Percentiles rank a stretch among this genome's conserved stretches.
Evolutionary conservation across 164 flowering plant species (phyloP).

Genomic region (Macadamia integrifolia): DNA sequence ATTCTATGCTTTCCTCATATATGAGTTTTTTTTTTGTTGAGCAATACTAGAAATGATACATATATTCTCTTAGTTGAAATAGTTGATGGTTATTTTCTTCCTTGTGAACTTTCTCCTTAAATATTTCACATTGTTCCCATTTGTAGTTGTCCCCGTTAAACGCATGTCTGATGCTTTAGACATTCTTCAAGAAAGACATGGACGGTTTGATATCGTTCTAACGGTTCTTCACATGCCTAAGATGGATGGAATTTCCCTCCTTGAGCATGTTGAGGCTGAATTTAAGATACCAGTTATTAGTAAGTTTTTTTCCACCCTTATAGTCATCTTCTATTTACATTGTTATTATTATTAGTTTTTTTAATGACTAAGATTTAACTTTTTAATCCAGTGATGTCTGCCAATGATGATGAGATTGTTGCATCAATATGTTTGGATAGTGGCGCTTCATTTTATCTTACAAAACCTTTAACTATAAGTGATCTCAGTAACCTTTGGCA

Average conservation of each 20-base stretch:
- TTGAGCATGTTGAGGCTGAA: constrained; percentile 2
- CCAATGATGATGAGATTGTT: constrained; percentile 6
- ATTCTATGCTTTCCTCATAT: no score
- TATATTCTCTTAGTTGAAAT: no score
- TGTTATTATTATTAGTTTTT: no score
- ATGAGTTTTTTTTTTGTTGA: background rate
- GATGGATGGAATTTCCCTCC: constrained; percentile 16
- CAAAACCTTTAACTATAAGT: constrained; percentile 13
- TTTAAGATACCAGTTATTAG: constrained; percentile 11
- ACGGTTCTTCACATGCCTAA: constrained; percentile 16
- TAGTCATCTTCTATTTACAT: no score
- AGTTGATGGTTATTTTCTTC: no score
- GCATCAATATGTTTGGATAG: constrained; percentile 4
- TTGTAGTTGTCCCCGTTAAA: constrained; percentile 5
- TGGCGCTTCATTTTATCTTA: constrained; percentile 13
- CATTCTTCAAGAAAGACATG: constrained; percentile 8
- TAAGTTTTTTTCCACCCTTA: constrained; percentile 5
- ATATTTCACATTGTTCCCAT: background rate
- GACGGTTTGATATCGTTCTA: constrained; percentile 17
- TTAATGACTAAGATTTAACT: background rate
- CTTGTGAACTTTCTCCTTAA: no score
- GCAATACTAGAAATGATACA: background rate
- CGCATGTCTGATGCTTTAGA: constrained; percentile 6
- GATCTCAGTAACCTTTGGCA: constrained; percentile 19
- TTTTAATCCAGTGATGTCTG: constrained; percentile 22